Percentiles rank a stretch among this genome's conserved stretches.
phyloP scores from a whole-genome alignment of 2,329 filamentous ascomycete genomes.

The Xylaria sp. region DNA sequence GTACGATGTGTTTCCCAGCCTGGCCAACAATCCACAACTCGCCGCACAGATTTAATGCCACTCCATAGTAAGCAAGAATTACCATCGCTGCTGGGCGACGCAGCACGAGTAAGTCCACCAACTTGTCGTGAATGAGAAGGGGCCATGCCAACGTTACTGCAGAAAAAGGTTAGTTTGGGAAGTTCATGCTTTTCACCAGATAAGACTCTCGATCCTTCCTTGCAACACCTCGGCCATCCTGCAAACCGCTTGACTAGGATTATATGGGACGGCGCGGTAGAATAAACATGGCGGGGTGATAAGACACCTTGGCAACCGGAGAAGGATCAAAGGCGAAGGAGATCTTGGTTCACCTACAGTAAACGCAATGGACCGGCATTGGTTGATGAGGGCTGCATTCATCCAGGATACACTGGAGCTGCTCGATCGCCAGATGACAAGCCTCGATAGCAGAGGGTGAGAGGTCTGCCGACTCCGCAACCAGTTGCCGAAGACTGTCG shows the following conservation, averaged over 20 bases:
- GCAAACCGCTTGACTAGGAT: background rate
- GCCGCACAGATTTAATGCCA: slow-evolving; percentile 15
- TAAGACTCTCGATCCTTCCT: background rate
- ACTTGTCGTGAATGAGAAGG: slow-evolving; percentile 24
- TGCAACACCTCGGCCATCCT: background rate
- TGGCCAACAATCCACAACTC: slow-evolving; percentile 33
- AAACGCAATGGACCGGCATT: slow-evolving; percentile 25
- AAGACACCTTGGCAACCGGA: background rate
- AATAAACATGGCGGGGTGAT: background rate
- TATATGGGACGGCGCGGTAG: background rate
- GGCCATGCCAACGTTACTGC: slow-evolving; percentile 33
- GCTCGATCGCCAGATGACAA: slow-evolving; percentile 26
- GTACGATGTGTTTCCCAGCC: slow-evolving; percentile 26
- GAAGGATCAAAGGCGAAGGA: background rate
- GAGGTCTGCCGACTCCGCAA: slow-evolving; percentile 23
- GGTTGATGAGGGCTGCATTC: slow-evolving; percentile 1
- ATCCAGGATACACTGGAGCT: slow-evolving; percentile 32
- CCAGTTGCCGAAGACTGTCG: slow-evolving; percentile 18
- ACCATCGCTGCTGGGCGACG: slow-evolving; percentile 27
- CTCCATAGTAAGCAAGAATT: slow-evolving; percentile 33
- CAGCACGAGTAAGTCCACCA: slow-evolving; percentile 33
- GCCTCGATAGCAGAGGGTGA: slow-evolving; percentile 20
- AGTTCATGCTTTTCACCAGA: background rate
- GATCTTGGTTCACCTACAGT: slow-evolving; percentile 21
- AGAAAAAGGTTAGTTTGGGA: slow-evolving; percentile 5